A percentile compares a stretch with the other conserved stretches of the same genome.
These are phyloP conservation scores for Ophiostoma ulmi DNA, from an alignment of 2,329 filamentous ascomycete genomes.

Conservation along the genomic window DNA sequence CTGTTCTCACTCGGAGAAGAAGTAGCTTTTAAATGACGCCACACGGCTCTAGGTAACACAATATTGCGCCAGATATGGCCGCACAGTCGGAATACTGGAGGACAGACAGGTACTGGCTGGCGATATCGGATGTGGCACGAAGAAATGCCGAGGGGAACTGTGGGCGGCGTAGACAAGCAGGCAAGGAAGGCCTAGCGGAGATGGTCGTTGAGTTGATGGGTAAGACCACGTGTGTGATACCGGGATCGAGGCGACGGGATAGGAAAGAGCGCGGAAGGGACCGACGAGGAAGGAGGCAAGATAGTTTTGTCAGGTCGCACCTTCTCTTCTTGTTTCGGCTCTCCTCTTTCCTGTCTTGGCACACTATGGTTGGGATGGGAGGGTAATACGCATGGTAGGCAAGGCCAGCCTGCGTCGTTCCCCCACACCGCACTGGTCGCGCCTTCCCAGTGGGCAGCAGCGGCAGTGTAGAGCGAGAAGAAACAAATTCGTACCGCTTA, in stretches of 20 bases:
- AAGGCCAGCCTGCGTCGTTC: background rate
- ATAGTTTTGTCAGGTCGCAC: background rate
- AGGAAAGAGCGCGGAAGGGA: background rate
- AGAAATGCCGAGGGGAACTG: background rate
- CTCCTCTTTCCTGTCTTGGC: slow-evolving; percentile 17
- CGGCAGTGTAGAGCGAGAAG: background rate
- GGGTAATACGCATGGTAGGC: background rate
- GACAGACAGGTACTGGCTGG: background rate
- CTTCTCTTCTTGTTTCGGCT: slow-evolving; percentile 5
- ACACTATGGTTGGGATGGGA: background rate
- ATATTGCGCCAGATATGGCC: background rate
- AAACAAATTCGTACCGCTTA: background rate
- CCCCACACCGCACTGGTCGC: slow-evolving; percentile 7
- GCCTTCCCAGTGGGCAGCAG: slow-evolving; percentile 4
- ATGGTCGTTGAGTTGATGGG: background rate
- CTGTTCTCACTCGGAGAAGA: background rate
- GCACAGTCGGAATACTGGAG: background rate
- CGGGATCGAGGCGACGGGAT: slow-evolving; percentile 2
- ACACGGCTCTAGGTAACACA: background rate
- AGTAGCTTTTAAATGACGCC: background rate
- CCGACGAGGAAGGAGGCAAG: background rate
- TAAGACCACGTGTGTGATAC: background rate
- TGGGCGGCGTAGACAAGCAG: background rate
- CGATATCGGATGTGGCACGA: slow-evolving; percentile 17
- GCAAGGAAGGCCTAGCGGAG: background rate